phyloP scores from a whole-genome alignment of 1,139 yeast species.

The Spathaspora sp. region DNA sequence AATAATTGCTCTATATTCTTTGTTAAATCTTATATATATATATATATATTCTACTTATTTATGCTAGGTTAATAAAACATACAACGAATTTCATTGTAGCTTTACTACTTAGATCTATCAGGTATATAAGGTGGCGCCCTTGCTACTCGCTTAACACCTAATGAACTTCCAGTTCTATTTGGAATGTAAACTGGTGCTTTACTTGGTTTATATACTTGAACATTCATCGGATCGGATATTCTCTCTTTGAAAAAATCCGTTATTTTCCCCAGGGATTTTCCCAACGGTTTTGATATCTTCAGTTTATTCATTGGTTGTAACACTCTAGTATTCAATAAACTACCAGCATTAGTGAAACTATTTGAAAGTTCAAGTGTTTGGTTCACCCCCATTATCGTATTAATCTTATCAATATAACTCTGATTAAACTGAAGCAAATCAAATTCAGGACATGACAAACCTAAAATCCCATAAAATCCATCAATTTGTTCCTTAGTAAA shows the following conservation, averaged over 20 bases:
- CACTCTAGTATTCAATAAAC: too few species aligned
- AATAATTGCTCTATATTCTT: too few species aligned
- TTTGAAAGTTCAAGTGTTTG: too few species aligned
- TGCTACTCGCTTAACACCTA: not conserved
- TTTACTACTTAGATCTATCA: conserved; percentile 6
- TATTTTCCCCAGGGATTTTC: not conserved
- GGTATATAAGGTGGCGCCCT: conserved; percentile 20
- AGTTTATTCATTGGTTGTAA: not conserved
- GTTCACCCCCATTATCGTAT: conserved; percentile 11
- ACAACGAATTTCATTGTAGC: too few species aligned
- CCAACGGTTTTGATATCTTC: not conserved
- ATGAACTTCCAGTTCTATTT: conserved; percentile 11
- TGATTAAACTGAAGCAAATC: conserved; percentile 65
- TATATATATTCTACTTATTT: not conserved
- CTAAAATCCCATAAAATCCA: conserved; percentile 19
- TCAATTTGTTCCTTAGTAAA: conserved; percentile 13
- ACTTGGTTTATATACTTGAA: too few species aligned
- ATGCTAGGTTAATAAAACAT: not conserved
- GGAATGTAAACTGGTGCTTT: conserved; percentile 33
- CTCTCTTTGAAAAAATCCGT: too few species aligned
- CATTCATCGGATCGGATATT: too few species aligned
- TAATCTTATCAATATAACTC: conserved; percentile 31
- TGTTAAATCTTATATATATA: too few species aligned
- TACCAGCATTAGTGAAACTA: not conserved
- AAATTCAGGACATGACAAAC: conserved; percentile 26